Evolutionary conservation across 768 basidiomycete species (phyloP), one percentile per base, ranked within the genome.

Genomic region (Xerocomellus amylosporus): DNA sequence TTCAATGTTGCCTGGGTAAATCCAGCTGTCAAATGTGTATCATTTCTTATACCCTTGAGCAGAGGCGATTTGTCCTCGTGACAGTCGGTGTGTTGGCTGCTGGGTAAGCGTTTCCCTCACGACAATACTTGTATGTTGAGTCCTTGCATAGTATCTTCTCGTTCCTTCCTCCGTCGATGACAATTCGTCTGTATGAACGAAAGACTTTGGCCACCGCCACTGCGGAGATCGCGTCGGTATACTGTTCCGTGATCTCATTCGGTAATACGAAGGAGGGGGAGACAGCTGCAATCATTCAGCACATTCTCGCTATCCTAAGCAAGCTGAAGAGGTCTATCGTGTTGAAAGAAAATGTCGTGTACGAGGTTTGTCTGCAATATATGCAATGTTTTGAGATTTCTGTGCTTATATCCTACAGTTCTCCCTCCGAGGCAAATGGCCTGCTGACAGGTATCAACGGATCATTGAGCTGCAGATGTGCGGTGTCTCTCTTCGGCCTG

Each of bases 371-470:
- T 51, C 37, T 33, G 31, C 24, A 22, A 19, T 14, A 46, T 20
- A 39, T 1, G 1, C 33, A 14, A 56, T 22, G 36, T 49, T 19
- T 56, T 55, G 20, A 1, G 8, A 9, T 13, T 15, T 28, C 19
- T 26, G 15, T 36, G 9, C 47, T 58, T 5, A 58, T 30, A 17
- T 19, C 10, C 26, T 49, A 8, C 62, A 93, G 85, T 83, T 90
- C 65, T 91, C 90, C 0, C 69, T 93, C 22, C 71, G 83, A 48
- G 92, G 91, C 1, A 74, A 77, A 58, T 93, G 90, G 92, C 92
- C 92, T 1, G 80, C 81, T n/a, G 73, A 87, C 52, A 73, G 92
- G 55, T 93, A 93, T 65, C 82, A 86, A 36, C 81, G 74, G 34
- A 79, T 90, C 31, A 69, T 85, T 58, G 82, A 88, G 22, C 63